phyloP scores from a whole-genome alignment of 805 yeast genomes.

The Candida berthetii region DNA sequence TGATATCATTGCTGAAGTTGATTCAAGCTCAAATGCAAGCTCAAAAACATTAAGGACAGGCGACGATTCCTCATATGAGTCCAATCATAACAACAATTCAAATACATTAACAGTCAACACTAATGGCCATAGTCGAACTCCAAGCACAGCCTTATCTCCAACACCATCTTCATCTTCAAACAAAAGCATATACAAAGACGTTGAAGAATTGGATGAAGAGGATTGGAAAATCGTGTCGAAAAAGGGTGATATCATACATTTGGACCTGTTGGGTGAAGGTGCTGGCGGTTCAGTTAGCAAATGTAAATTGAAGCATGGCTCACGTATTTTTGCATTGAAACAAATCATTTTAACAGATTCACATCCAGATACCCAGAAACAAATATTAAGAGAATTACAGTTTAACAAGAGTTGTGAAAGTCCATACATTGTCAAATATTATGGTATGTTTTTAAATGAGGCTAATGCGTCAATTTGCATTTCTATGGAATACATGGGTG shows the following conservation, averaged over 20 bases:
- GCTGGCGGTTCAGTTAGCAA: constrained; percentile 87
- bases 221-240: constrained; percentile 68
- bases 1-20: constrained; percentile 23
- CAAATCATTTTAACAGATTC: constrained; percentile 35
- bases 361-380: constrained; percentile 83
- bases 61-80: constrained; percentile 4
- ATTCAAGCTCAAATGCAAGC: constrained; percentile 4
- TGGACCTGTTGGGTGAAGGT: constrained; percentile 85
- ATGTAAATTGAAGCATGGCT: constrained; percentile 56
- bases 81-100: background rate
- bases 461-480: constrained; percentile 78
- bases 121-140: background rate
- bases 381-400: constrained; percentile 84
- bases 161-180: background rate
- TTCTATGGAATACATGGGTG: constrained; percentile 98
- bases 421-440: constrained; percentile 83
- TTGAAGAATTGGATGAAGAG: constrained; percentile 57
- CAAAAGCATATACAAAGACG: constrained; percentile 23
- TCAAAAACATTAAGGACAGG: background rate
- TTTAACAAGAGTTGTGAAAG: constrained; percentile 80
- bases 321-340: constrained; percentile 76
- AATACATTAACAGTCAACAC: background rate
- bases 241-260: constrained; percentile 54
- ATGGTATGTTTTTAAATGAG: constrained; percentile 84
- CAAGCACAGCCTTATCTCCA: background rate